Conservation (phyloP, 2,329 filamentous ascomycete genomes). For the Emmonsia crescens region DNA sequence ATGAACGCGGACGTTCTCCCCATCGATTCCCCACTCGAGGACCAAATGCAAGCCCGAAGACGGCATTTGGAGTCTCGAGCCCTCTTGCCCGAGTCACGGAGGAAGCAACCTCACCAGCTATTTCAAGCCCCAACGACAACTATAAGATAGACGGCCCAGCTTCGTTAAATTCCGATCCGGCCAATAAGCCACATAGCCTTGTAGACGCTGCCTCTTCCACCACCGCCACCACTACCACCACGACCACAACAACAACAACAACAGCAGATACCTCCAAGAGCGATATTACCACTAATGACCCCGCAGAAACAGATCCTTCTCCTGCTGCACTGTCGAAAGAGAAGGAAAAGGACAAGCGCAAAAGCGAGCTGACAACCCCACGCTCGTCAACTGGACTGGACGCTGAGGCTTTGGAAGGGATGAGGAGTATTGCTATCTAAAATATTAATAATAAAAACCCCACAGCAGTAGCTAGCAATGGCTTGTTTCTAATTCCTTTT, state of each 20-base stretch:
- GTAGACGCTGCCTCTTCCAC: slow-evolving; percentile 30
- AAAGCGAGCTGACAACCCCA: slow-evolving; percentile 19
- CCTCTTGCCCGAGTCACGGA: slow-evolving; percentile 39
- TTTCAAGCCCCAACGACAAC: slow-evolving; percentile 22
- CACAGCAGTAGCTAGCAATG: not conserved
- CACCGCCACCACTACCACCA: slow-evolving; percentile 19
- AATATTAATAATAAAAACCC: not conserved
- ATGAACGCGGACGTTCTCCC: slow-evolving; percentile 40
- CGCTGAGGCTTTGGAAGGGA: slow-evolving; percentile 33
- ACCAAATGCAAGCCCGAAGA: slow-evolving; percentile 35
- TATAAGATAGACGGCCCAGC: slow-evolving; percentile 24
- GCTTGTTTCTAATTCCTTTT: not conserved
- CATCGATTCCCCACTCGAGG: slow-evolving; percentile 36
- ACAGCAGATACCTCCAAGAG: slow-evolving; percentile 12
- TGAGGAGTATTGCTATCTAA: slow-evolving; percentile 39
- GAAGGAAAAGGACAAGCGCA: slow-evolving; percentile 22
- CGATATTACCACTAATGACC: slow-evolving; percentile 15
- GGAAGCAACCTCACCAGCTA: slow-evolving; percentile 30
- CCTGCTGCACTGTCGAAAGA: slow-evolving; percentile 18
- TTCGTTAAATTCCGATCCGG: slow-evolving; percentile 20
- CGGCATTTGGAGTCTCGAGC: slow-evolving; percentile 33
- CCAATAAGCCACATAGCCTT: slow-evolving; percentile 26
- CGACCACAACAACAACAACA: slow-evolving; percentile 3
- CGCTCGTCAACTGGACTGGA: slow-evolving; percentile 23
- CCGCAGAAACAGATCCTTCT: slow-evolving; percentile 14